Base-by-base conservation (phyloP, 2,329 filamentous ascomycete species). In the Stylonectria norvegica region DNA sequence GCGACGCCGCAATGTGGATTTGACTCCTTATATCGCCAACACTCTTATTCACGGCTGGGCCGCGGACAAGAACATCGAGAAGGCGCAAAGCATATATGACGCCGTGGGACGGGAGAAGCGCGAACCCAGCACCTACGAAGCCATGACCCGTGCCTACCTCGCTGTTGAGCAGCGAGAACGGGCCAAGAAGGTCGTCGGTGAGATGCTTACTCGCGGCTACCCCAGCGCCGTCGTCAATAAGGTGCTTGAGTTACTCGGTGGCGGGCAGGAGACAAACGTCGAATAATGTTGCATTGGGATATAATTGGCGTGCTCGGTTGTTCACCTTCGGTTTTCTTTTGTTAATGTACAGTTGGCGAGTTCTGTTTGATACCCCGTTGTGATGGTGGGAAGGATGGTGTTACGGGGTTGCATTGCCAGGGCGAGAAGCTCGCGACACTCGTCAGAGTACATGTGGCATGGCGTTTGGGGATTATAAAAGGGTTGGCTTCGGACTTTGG, bases 1-100 rank as follows among this genome's bases (percentile, higher is more conserved):
- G 93, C 75, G 73, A 39, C 64, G 69, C 35, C 81, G 79, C 43
- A 70, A 80, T 25, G 83, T 98, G 9, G 85, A 89, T 56, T 81
- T 97, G 73, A 97, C 93, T 3, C 86, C 93, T 0, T 98, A 98
- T 69, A 97, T 98, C 60, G 93, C 93, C 60, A 98, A 98, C 71
- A 95, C 91, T 5, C 76, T 98, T 32, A 97, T 98, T 58, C 90
- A 97, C 60, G 93, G 93, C 49, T 98, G 93, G 91, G 88, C 91
- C 16, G 78, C 84, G 11, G 86, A 86, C 62, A 85, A 85, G 66
- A 78, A 94, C 49, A 86, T 97, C 31, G 67, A 71, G 45, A 90
- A 89, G 65, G 87, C 89, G 14, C 81, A 83, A 59, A 70, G 76
- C 17, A 82, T 96, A 47, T 98, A 95, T 61, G 77, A 86, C 43